Percentiles rank a stretch among this genome's conserved stretches.
These are phyloP conservation scores for Podosphaera leucotricha DNA, from an alignment of 2,329 filamentous ascomycete genomes.

Conservation along the genomic window DNA sequence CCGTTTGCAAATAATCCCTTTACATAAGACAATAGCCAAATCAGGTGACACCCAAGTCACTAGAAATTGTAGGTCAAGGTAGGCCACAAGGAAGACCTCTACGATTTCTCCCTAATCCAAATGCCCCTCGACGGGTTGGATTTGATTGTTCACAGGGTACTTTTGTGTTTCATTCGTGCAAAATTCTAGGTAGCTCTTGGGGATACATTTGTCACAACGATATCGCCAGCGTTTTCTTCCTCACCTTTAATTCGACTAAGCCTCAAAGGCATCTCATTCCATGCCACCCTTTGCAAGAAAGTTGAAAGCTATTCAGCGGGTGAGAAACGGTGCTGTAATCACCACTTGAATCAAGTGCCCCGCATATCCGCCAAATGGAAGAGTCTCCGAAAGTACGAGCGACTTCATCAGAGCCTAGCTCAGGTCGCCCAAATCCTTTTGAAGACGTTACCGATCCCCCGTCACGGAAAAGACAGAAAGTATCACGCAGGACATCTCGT, in stretches of 20 bases:
- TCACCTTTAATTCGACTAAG: not conserved
- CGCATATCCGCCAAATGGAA: slow-evolving; percentile 18
- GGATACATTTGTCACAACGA: not conserved
- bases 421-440: slow-evolving; percentile 40
- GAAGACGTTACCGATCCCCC: slow-evolving; percentile 22
- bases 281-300: not conserved
- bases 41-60: not conserved
- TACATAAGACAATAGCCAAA: not conserved
- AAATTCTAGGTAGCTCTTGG: not conserved
- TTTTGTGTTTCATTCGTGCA: not conserved
- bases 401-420: slow-evolving; percentile 36
- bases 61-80: not conserved
- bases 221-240: not conserved
- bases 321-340: not conserved
- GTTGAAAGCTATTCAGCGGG: not conserved
- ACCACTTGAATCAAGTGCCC: slow-evolving; percentile 33
- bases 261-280: not conserved
- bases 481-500: slow-evolving; percentile 30
- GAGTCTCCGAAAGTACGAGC: slow-evolving; percentile 28
- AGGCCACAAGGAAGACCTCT: not conserved
- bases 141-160: not conserved
- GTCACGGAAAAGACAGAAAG: slow-evolving; percentile 36
- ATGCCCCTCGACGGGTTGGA: not conserved
- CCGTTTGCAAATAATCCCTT: not conserved
- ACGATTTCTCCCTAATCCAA: not conserved